These are phyloP conservation scores for Pythium vanterpoolii DNA, from an alignment of 352 stramenopile species.

Conservation along the genomic window DNA sequence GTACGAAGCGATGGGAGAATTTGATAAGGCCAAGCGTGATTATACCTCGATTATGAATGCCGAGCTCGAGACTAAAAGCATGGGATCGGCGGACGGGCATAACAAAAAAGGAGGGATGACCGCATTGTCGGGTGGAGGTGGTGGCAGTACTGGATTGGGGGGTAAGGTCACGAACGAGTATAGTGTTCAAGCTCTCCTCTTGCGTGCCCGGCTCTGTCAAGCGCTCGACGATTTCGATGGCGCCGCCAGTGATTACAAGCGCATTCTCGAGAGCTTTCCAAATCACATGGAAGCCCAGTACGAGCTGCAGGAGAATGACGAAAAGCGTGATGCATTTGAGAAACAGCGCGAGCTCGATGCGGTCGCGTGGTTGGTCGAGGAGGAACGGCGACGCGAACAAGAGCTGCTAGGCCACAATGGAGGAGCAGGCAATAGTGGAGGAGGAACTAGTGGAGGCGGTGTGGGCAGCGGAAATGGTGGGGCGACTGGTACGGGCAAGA, in stretches of 20 bases:
- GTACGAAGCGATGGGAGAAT: slow-evolving; percentile 38
- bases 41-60: slow-evolving; percentile 72
- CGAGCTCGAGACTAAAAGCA: slow-evolving; percentile 42
- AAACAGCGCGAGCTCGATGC: slow-evolving; percentile 46
- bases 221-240: slow-evolving; percentile 48
- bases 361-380: slow-evolving; percentile 35
- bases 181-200: slow-evolving; percentile 46
- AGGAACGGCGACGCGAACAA: slow-evolving; percentile 23
- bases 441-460: background rate
- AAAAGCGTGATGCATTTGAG: slow-evolving; percentile 38
- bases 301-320: slow-evolving; percentile 53
- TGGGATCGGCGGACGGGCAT: background rate
- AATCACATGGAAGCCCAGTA: slow-evolving; percentile 81
- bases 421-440: slow-evolving; percentile 7
- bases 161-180: slow-evolving; percentile 52
- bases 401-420: slow-evolving; percentile 11
- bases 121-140: background rate
- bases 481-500: slow-evolving; percentile 2
- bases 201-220: slow-evolving; percentile 47
- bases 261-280: slow-evolving; percentile 53
- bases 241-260: slow-evolving; percentile 57
- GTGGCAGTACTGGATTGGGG: background rate
- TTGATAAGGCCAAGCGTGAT: slow-evolving; percentile 43
- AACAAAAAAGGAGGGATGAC: background rate
- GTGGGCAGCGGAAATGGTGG: background rate